Evolutionary conservation across 768 basidiomycete species (phyloP).

Genomic region (Podaxis sp.): DNA sequence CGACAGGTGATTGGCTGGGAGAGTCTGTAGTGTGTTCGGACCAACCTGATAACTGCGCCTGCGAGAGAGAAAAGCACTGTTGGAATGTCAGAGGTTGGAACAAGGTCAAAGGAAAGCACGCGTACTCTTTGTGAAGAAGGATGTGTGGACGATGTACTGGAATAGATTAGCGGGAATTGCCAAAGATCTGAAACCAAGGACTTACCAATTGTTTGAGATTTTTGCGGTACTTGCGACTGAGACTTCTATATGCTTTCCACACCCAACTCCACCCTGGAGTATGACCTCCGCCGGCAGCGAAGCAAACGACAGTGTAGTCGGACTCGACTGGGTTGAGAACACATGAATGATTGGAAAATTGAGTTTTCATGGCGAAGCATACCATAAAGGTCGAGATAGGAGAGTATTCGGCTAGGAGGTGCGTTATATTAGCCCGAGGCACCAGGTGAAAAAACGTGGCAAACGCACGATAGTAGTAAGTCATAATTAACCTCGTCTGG

Average conservation of each 20-base stretch:
- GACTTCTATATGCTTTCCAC: slow-evolving; percentile 84
- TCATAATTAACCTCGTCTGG: slow-evolving; percentile 78
- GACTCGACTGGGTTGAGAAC: slow-evolving; percentile 61
- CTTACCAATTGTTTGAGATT: slow-evolving; percentile 81
- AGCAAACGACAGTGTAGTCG: slow-evolving; percentile 86
- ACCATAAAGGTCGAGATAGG: slow-evolving; percentile 83
- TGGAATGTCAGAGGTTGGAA: slow-evolving; percentile 7
- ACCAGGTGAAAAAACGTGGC: not conserved
- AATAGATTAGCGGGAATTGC: slow-evolving; percentile 3
- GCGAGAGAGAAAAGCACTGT: slow-evolving; percentile 88
- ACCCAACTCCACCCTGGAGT: slow-evolving; percentile 88
- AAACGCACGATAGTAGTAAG: slow-evolving; percentile 64
- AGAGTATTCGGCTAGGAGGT: slow-evolving; percentile 62
- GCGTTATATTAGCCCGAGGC: slow-evolving; percentile 15
- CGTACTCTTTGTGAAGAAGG: slow-evolving; percentile 85
- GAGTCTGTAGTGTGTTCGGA: not conserved
- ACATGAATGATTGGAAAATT: not conserved
- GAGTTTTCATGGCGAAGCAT: slow-evolving; percentile 16
- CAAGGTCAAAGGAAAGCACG: slow-evolving; percentile 11
- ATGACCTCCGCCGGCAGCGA: slow-evolving; percentile 75
- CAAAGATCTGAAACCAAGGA: slow-evolving; percentile 3
- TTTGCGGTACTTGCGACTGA: slow-evolving; percentile 83
- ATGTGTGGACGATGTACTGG: slow-evolving; percentile 85
- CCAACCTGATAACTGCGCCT: slow-evolving; percentile 83
- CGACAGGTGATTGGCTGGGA: slow-evolving; percentile 2